These are phyloP conservation scores for Penicillium sp. DNA, from an alignment of 2,329 filamentous ascomycete genomes.

Conservation along the genomic window DNA sequence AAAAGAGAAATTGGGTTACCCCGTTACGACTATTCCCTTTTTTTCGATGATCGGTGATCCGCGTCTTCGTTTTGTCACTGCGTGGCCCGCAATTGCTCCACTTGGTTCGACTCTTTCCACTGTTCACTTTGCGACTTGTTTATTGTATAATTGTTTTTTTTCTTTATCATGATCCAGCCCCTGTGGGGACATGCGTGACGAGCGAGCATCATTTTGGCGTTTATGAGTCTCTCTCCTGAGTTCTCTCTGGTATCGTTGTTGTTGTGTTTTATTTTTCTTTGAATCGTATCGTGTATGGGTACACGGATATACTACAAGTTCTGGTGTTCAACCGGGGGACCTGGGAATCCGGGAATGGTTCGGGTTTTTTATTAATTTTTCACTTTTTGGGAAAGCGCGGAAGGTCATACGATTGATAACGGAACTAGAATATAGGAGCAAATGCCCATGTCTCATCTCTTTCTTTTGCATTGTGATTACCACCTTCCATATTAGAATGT, in stretches of 20 bases:
- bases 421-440: slow-evolving; percentile 4
- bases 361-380: not conserved
- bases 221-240: slow-evolving; percentile 3
- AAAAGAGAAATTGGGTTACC: not conserved
- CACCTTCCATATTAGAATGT: not conserved
- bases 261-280: not conserved
- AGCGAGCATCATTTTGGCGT: slow-evolving; percentile 28
- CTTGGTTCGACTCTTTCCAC: not conserved
- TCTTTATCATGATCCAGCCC: not conserved
- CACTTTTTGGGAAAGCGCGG: not conserved
- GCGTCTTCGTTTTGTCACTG: not conserved
- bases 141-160: not conserved
- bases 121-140: not conserved
- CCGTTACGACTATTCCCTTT: not conserved
- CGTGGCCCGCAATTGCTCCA: not conserved
- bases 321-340: slow-evolving; percentile 11
- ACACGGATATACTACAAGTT: slow-evolving; percentile 9
- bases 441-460: slow-evolving; percentile 2
- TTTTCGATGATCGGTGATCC: not conserved
- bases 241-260: slow-evolving; percentile 9
- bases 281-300: slow-evolving; percentile 9
- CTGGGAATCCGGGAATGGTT: not conserved
- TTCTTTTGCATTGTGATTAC: not conserved
- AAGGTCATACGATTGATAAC: slow-evolving; percentile 3
- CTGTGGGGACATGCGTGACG: slow-evolving; percentile 10